Evolutionary conservation across 2,329 filamentous ascomycete species (phyloP).

Genomic region (Colletotrichum chrysophilum): DNA sequence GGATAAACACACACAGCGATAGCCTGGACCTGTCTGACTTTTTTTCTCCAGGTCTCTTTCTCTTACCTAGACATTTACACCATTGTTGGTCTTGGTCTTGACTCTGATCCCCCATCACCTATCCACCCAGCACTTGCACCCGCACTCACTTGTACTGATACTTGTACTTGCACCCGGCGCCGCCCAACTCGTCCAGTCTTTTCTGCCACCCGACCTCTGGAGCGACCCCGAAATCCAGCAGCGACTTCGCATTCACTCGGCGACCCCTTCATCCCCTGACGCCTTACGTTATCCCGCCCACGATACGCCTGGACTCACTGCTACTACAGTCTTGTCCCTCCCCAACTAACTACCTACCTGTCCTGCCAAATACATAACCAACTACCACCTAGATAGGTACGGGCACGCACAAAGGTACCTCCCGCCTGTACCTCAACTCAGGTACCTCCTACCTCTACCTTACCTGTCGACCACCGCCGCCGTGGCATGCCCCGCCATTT

Average conservation of each 20-base stretch:
- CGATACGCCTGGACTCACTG: not conserved
- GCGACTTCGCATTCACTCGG: not conserved
- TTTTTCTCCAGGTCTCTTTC: not conserved
- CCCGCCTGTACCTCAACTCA: not conserved
- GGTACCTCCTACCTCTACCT: not conserved
- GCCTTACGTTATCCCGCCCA: conserved; percentile 9
- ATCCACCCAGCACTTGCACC: not conserved
- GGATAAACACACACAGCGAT: not conserved
- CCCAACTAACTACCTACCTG: not conserved
- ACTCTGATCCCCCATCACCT: not conserved
- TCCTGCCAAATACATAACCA: not conserved
- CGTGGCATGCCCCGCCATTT: conserved; percentile 25
- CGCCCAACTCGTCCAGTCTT: not conserved
- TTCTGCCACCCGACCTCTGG: not conserved
- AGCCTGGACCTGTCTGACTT: not conserved
- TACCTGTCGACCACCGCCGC: conserved; percentile 2
- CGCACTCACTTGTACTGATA: not conserved
- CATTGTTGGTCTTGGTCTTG: not conserved
- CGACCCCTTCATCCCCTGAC: not conserved
- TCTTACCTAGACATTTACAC: not conserved
- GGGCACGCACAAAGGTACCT: not conserved
- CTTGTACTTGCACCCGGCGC: not conserved
- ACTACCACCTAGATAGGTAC: not conserved
- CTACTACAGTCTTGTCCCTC: not conserved
- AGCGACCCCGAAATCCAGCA: not conserved